Evolutionary conservation across 768 basidiomycete genomes (phyloP), one percentile per base, ranked within the genome.

Genomic region (Rhodocollybia butyracea): DNA sequence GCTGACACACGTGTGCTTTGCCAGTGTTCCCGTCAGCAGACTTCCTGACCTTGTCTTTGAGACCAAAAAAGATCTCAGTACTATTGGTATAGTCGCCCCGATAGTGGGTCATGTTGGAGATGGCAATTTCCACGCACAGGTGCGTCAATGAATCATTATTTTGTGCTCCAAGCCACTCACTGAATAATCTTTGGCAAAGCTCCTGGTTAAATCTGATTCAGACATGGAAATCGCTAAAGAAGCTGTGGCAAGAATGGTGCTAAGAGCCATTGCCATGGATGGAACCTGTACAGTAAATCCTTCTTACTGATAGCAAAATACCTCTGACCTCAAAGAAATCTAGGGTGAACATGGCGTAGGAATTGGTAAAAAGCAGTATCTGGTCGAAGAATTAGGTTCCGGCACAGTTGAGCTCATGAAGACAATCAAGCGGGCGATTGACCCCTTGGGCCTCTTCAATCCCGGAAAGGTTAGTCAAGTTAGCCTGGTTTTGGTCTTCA

Each of bases 351-450:
- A 94, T 63, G 92, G 92, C 2, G 89, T 94, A 10, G 93, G 92
- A 0, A 73, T 94, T 10, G 92, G 92, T 4, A 94, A 94, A 73
- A 82, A 81, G 56, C 76, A 86, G 57, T 95, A 87, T 64, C 76
- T 97, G 17, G 76, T 80, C 15, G 79, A 85, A 38, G 94, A 97
- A 64, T 76, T 97, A 0, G 94, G 94, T 0, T 74, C 74, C 24
- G 91, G 89, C 2, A 95, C 94, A 0, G 87, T 96, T 10, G 79
- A 80, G 46, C 66, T 95, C 19, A 94, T 96, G 92, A 86, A 88
- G 70, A 79, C 76, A 13, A 81, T 96, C 62, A 96, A 96, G 68
- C 69, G 71, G 54, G 75, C 83, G 0, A 67, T 92, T 8, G 92
- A 94, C 64, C 92, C 92, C 0, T 67, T 85, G 27, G 82, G 83